Evolutionary conservation across 1,139 yeast species (phyloP).

Genomic region (Blastobotrys illinoisensis): DNA sequence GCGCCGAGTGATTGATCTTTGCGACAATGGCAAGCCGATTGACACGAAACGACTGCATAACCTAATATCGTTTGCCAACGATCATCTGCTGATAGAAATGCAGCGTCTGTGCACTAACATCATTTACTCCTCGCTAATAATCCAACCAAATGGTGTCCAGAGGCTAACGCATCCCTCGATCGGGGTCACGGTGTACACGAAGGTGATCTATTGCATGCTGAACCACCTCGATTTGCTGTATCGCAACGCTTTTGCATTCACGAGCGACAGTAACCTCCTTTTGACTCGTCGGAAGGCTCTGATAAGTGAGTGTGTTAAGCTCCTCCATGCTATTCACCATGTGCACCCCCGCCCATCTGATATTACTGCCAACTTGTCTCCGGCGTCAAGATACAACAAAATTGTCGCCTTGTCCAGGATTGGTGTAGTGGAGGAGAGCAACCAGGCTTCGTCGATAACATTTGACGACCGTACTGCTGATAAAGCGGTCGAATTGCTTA

Average conservation of each 20-base stretch:
- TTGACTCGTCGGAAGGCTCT: slow-evolving; percentile 10
- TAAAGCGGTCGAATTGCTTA: not conserved
- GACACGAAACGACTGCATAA: not conserved
- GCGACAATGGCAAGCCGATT: not conserved
- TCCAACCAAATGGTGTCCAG: not conserved
- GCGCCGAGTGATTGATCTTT: not conserved
- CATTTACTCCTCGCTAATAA: not conserved
- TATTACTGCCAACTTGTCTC: slow-evolving; percentile 15
- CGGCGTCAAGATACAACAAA: slow-evolving; percentile 37
- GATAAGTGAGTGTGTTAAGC: slow-evolving; percentile 19
- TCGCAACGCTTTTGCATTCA: not conserved
- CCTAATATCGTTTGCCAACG: not conserved
- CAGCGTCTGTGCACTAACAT: not conserved
- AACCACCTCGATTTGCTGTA: not conserved
- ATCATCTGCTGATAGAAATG: not conserved
- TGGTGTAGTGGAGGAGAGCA: not conserved
- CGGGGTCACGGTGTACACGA: not conserved
- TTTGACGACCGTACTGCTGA: not conserved
- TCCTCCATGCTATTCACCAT: slow-evolving; percentile 22
- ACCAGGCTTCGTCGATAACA: not conserved
- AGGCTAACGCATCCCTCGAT: not conserved
- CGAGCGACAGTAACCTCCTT: not conserved
- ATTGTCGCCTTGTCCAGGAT: slow-evolving; percentile 50
- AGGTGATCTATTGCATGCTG: not conserved
- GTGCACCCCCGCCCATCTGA: slow-evolving; percentile 15